Evolutionary conservation across 2,329 filamentous ascomycete species (phyloP).

Genomic region (Sporothrix inflata): DNA sequence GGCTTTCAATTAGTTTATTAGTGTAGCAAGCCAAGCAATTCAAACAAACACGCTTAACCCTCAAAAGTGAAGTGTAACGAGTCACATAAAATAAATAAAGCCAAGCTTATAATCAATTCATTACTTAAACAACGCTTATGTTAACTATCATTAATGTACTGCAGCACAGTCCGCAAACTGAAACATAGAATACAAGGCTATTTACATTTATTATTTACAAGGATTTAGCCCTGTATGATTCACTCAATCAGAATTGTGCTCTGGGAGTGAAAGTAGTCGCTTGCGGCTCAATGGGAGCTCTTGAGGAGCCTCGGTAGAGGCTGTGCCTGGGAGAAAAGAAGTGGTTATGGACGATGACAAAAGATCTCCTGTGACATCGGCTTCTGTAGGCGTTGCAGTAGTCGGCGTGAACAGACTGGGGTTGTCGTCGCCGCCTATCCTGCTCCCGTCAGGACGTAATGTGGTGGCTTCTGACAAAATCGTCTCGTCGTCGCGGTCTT

Average conservation of each 20-base stretch:
- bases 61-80: background rate
- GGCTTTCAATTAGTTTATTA: background rate
- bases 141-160: constrained; percentile 17
- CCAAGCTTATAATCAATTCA: background rate
- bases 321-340: background rate
- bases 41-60: background rate
- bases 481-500: constrained; percentile 2
- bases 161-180: background rate
- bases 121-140: constrained; percentile 8
- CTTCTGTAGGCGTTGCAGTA: background rate
- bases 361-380: background rate
- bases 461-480: background rate
- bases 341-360: background rate
- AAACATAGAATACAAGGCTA: constrained; percentile 13
- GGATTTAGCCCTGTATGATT: background rate
- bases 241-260: background rate
- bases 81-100: background rate
- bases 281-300: background rate
- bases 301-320: background rate
- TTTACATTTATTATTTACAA: constrained; percentile 6
- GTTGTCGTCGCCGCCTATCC: background rate
- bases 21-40: constrained; percentile 13
- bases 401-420: background rate
- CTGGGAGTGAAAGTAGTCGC: background rate
- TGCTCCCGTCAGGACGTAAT: background rate